Conservation (phyloP, 495 filamentous ascomycete species). For the Xylaria acuta region DNA sequence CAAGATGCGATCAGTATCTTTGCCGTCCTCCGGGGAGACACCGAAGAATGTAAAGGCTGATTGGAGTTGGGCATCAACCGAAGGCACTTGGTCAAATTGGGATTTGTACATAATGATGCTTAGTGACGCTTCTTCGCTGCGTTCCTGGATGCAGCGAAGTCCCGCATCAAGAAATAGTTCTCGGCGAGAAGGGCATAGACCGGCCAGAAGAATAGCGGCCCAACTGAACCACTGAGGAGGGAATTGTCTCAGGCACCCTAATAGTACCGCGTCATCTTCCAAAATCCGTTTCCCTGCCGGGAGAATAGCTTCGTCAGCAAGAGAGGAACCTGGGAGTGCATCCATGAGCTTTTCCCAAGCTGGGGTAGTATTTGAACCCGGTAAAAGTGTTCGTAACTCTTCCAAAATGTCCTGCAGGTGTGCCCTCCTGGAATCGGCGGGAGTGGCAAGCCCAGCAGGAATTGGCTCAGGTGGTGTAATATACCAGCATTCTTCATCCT, state of each 20-base stretch:
- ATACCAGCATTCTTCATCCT: conserved; percentile 36
- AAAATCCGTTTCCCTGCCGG: background rate
- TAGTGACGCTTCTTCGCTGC: conserved; percentile 34
- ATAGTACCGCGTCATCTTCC: conserved; percentile 25
- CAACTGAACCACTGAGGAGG: conserved; percentile 35
- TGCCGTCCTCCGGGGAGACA: conserved; percentile 7
- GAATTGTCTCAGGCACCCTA: conserved; percentile 35
- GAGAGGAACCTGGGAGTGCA: conserved; percentile 30
- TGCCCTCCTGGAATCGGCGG: conserved; percentile 30
- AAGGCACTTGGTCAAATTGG: conserved; percentile 31
- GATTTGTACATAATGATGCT: conserved; percentile 39
- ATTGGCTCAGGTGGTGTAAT: conserved; percentile 29
- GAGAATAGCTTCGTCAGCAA: background rate
- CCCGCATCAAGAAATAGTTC: conserved; percentile 36
- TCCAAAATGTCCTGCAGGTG: conserved; percentile 34
- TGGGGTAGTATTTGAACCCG: background rate
- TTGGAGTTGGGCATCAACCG: conserved; percentile 26
- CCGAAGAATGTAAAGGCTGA: conserved; percentile 35
- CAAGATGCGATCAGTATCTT: conserved; percentile 28
- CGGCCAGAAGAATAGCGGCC: conserved; percentile 36
- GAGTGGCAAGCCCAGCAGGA: conserved; percentile 6
- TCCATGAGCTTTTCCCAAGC: conserved; percentile 34
- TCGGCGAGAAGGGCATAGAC: conserved; percentile 31
- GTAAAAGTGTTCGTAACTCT: conserved; percentile 31
- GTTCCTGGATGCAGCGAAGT: conserved; percentile 33